Base-by-base conservation (phyloP, 2,329 filamentous ascomycete genomes). In the Cladosporium sp. region DNA sequence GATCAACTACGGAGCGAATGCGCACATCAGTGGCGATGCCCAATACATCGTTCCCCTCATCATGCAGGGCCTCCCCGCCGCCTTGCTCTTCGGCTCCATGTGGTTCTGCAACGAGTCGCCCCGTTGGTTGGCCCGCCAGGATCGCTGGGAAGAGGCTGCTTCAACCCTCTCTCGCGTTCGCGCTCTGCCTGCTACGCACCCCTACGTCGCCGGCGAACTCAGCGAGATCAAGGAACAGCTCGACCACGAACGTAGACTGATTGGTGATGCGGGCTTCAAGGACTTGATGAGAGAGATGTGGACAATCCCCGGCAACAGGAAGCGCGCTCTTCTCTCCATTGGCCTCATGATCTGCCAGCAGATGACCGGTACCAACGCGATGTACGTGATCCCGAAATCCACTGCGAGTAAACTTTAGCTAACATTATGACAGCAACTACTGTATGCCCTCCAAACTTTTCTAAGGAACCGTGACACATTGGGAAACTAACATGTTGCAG, bases 231-330 rank as follows among this genome's bases (percentile, higher is more conserved):
- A 80, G 53, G 71, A 73, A 13, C 77, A 84, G 36, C 77, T 86
- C n/a, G 78, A 86, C 54, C 79, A 83, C 20, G 86, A 90, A 63
- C 74, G 85, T 49, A 84, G 83, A 87, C 75, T 90, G 38, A 70
- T 74, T 20, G 76, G 77, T 64, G 84, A 84, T 4, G 70, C 80
- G 0, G 78, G 79, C 15, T 80, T 78, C 70, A 63, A 78, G 1
- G 85, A 85, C 3, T 73, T 84, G 38, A 53, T 88, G 55, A 83
- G 82, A 62, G 86, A 90, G 67, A 77, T 88, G 65, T 79, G 88
- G 66, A 64, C 82, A 7, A 75, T 83, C 55, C 82, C 79, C 25
- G 80, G 78, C 50, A 79, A 82, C 49, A 75, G 84, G 51, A 83
- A 83, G 59, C 77, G 84, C 43, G 80, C 78, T 2, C 65, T 85